Conservation (phyloP, 768 basidiomycete genomes). For the Lentinula edodes region DNA sequence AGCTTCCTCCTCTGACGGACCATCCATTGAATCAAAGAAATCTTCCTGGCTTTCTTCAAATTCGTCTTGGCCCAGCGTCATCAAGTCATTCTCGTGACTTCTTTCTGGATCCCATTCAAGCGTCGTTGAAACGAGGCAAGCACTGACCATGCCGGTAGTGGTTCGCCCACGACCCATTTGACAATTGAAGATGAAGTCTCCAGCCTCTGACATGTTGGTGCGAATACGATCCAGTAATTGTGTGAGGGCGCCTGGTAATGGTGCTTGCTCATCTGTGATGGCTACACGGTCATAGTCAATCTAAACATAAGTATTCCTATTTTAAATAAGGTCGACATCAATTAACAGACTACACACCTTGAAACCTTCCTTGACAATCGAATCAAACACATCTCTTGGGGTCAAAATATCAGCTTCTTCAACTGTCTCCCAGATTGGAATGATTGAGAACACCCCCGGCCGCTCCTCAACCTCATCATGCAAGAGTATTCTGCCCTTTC, state of each 20-base stretch:
- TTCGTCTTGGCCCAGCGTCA: slow-evolving; percentile 25
- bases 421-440: slow-evolving; percentile 93
- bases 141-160: slow-evolving; percentile 94
- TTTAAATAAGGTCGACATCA: not conserved
- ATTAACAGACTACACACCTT: slow-evolving; percentile 37
- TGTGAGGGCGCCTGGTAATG: slow-evolving; percentile 80
- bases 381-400: slow-evolving; percentile 73
- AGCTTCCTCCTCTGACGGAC: slow-evolving; percentile 81
- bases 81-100: slow-evolving; percentile 14
- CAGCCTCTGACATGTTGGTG: slow-evolving; percentile 48
- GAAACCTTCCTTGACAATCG: slow-evolving; percentile 73
- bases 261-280: slow-evolving; percentile 98
- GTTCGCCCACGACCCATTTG: slow-evolving; percentile 93
- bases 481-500: slow-evolving; percentile 75
- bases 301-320: slow-evolving; percentile 24
- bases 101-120: slow-evolving; percentile 47
- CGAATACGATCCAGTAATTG: slow-evolving; percentile 74
- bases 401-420: slow-evolving; percentile 81
- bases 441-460: slow-evolving; percentile 83
- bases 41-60: slow-evolving; percentile 26
- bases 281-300: slow-evolving; percentile 87
- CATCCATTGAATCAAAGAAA: slow-evolving; percentile 69
- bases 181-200: slow-evolving; percentile 91
- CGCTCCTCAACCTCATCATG: slow-evolving; percentile 96
- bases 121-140: slow-evolving; percentile 77